These are phyloP conservation scores for Neoboletus brunneissimus DNA, from an alignment of 768 basidiomycete genomes.

Conservation along the genomic window DNA sequence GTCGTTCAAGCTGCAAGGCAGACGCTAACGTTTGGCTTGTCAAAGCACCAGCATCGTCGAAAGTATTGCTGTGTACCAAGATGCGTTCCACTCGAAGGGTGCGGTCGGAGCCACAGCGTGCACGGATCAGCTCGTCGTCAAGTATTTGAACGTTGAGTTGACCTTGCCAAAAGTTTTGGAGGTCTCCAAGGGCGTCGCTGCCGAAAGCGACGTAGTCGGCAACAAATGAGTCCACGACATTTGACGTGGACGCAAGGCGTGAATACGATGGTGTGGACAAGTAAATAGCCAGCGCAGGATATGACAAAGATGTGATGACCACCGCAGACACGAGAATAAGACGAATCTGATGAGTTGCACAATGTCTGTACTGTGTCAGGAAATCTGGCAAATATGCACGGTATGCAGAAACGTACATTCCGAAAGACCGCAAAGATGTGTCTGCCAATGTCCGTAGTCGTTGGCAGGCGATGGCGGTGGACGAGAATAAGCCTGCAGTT, in stretches of 20 bases:
- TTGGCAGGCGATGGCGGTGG: slow-evolving; percentile 24
- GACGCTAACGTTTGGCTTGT: slow-evolving; percentile 61
- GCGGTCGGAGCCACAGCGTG: slow-evolving; percentile 65
- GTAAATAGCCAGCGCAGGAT: slow-evolving; percentile 86
- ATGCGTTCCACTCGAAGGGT: slow-evolving; percentile 78
- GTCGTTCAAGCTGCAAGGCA: slow-evolving; percentile 61
- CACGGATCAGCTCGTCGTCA: slow-evolving; percentile 68
- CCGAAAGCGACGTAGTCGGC: slow-evolving; percentile 51
- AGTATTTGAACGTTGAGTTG: slow-evolving; percentile 60
- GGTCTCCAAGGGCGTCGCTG: slow-evolving; percentile 55
- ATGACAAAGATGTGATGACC: slow-evolving; percentile 86
- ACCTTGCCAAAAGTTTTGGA: slow-evolving; percentile 70
- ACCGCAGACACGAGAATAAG: slow-evolving; percentile 84
- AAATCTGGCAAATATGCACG: neutral
- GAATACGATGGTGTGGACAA: slow-evolving; percentile 69
- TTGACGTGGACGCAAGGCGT: slow-evolving; percentile 47
- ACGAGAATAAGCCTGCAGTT: slow-evolving; percentile 16
- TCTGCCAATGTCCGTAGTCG: slow-evolving; percentile 40
- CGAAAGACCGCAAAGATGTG: slow-evolving; percentile 67
- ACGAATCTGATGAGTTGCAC: slow-evolving; percentile 86
- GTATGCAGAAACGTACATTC: slow-evolving; percentile 57
- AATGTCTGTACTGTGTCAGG: slow-evolving; percentile 54
- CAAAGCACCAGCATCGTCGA: slow-evolving; percentile 48
- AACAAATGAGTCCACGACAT: slow-evolving; percentile 62
- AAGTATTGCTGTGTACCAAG: slow-evolving; percentile 54